These are phyloP conservation scores for Helotiales sp. DNA, from an alignment of 2,329 filamentous ascomycete genomes.

Conservation along the genomic window DNA sequence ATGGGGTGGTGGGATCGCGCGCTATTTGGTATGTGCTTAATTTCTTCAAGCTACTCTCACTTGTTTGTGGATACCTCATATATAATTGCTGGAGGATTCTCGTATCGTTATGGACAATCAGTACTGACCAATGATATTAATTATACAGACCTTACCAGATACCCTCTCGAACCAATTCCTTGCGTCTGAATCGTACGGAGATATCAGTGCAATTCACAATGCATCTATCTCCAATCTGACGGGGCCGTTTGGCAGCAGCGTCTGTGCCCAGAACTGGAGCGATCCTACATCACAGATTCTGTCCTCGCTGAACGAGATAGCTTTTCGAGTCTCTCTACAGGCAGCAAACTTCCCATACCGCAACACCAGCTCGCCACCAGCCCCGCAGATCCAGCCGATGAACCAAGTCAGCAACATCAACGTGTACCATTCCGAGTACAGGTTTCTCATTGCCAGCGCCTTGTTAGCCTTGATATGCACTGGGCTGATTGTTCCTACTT, in stretches of 20 bases:
- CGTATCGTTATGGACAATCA: no score
- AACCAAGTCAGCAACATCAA: constrained; percentile 1
- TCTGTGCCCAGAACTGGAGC: constrained; percentile 7
- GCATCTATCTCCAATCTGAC: neutral
- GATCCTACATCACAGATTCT: constrained; percentile 15
- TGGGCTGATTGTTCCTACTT: constrained; percentile 5
- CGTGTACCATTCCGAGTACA: constrained; percentile 13
- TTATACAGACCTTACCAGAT: neutral
- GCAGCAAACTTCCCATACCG: constrained; percentile 8
- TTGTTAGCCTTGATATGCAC: constrained; percentile 1
- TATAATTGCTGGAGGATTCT: no score
- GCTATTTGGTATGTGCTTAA: no score
- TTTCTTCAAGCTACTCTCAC: no score
- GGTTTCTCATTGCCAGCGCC: constrained; percentile 7
- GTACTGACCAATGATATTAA: no score
- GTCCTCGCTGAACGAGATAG: constrained; percentile 2
- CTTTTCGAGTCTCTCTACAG: constrained; percentile 7
- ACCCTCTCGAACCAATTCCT: neutral
- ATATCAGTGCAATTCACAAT: neutral
- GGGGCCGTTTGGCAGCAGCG: no score
- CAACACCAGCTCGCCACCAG: neutral
- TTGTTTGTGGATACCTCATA: no score
- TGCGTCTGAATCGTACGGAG: neutral
- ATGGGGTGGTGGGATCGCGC: neutral
- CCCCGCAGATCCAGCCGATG: constrained; percentile 6